These are phyloP conservation scores for Prunus mume DNA, from an alignment of 306 rosid genomes.

Conservation along the genomic window DNA sequence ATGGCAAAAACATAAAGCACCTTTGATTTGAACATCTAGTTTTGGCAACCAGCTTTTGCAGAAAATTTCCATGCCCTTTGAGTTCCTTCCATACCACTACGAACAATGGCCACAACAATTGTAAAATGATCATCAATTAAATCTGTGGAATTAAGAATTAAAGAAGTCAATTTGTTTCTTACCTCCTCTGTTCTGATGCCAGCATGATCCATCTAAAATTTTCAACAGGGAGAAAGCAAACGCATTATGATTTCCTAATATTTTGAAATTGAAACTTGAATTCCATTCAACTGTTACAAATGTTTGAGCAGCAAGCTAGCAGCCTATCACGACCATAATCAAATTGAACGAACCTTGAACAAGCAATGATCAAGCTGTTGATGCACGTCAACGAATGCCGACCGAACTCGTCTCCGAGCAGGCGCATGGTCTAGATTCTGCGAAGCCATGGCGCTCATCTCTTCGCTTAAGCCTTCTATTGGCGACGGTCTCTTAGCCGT, in stretches of 20 bases:
- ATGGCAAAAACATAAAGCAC: slow-evolving; percentile 63
- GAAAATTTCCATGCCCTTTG: slow-evolving; percentile 71
- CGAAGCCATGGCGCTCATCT: slow-evolving; percentile 52
- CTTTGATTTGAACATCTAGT: slow-evolving; percentile 45
- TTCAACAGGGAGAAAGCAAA: background rate
- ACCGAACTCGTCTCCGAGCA: slow-evolving; percentile 59
- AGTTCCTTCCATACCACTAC: slow-evolving; percentile 61
- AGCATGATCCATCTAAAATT: slow-evolving; percentile 51
- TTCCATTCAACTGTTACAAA: background rate
- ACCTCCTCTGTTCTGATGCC: slow-evolving; percentile 69
- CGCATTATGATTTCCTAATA: background rate
- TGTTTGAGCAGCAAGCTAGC: too few species aligned
- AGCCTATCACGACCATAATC: too few species aligned
- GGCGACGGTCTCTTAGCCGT: slow-evolving; percentile 35
- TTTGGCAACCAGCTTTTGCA: slow-evolving; percentile 74
- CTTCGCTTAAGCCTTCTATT: slow-evolving; percentile 49
- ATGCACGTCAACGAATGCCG: slow-evolving; percentile 54
- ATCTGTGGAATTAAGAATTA: background rate
- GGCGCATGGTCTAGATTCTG: slow-evolving; percentile 62
- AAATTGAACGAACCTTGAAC: slow-evolving; percentile 50
- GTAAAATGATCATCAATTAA: background rate
- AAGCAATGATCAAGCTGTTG: slow-evolving; percentile 62
- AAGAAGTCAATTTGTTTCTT: slow-evolving; percentile 20
- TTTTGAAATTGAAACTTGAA: background rate
- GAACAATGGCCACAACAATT: background rate